Evolutionary conservation across 257 asterid genomes (phyloP).

Genomic region (Hygrophila difformis): DNA sequence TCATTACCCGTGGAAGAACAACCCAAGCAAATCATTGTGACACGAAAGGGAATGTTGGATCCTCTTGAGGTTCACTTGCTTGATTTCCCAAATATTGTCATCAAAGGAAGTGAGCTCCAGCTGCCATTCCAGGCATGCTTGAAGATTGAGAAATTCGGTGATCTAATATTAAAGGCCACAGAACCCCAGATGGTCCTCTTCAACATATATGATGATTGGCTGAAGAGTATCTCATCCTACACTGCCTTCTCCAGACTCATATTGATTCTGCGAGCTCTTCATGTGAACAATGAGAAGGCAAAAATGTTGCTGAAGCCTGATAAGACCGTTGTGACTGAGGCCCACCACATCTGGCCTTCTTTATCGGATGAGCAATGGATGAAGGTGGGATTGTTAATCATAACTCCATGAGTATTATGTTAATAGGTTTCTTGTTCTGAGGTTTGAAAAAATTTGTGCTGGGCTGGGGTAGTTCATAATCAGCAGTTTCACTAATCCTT

Average conservation of each 20-base stretch:
- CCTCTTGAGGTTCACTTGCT: conserved; percentile 98
- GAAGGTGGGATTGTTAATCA: conserved; percentile 46
- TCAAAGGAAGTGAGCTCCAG: conserved; percentile 99
- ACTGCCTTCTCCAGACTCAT: conserved; percentile 97
- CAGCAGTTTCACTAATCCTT: not conserved
- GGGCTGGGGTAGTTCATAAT: too few relatives aligned
- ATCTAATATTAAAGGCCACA: conserved; percentile 91
- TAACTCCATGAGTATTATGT: not conserved
- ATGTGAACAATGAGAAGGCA: conserved; percentile 92
- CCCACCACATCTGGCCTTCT: conserved; percentile 99
- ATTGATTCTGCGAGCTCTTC: conserved; percentile 86
- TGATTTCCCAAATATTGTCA: conserved; percentile 94
- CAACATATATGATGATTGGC: conserved; percentile 97
- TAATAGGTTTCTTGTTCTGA: not conserved
- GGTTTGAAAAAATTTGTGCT: not conserved
- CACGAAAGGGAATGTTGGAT: conserved; percentile 98
- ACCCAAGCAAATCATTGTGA: conserved; percentile 93
- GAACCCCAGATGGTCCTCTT: conserved; percentile 99
- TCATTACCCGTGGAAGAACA: conserved; percentile 98
- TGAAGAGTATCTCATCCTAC: conserved; percentile 89
- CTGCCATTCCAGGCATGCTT: conserved; percentile 99
- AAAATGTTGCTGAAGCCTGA: conserved; percentile 99
- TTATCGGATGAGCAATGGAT: conserved; percentile 93
- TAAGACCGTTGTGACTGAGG: conserved; percentile 83
- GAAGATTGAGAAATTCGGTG: conserved; percentile 98